Percentiles rank a stretch among this genome's conserved stretches.
These are phyloP conservation scores for Penstemon barbatus DNA, from an alignment of 257 asterid species.

Conservation along the genomic window DNA sequence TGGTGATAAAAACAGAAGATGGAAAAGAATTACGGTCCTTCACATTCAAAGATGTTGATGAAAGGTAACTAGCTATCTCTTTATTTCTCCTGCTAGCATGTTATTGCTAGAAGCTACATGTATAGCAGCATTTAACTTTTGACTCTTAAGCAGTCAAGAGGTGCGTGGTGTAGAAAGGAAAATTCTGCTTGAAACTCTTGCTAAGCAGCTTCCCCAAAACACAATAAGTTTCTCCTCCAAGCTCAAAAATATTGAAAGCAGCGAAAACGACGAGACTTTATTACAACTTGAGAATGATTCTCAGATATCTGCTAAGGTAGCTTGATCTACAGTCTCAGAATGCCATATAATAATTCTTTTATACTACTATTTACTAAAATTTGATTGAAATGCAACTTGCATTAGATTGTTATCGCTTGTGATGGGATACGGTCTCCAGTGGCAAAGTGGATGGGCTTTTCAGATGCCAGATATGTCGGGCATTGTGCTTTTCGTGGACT, in stretches of 20 bases:
- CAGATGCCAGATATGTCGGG: conserved; percentile 71
- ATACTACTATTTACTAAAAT: too few relatives aligned
- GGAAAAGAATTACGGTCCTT: conserved; percentile 73
- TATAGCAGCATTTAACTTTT: conserved; percentile 8
- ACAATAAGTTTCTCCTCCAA: conserved; percentile 73
- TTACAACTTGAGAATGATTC: conserved; percentile 60
- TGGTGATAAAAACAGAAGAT: conserved; percentile 65
- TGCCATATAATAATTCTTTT: not conserved
- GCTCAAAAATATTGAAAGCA: conserved; percentile 46
- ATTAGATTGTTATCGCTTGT: conserved; percentile 79
- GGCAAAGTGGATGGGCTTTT: conserved; percentile 89
- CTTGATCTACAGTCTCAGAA: conserved; percentile 4
- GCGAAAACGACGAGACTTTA: conserved; percentile 39
- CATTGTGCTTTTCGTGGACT: conserved; percentile 78
- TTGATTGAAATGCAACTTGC: not conserved
- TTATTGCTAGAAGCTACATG: not conserved
- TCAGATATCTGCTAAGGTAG: conserved; percentile 72
- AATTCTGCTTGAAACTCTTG: conserved; percentile 67
- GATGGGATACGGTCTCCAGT: conserved; percentile 90
- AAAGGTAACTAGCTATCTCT: conserved; percentile 48
- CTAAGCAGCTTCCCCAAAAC: conserved; percentile 55
- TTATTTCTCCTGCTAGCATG: conserved; percentile 15
- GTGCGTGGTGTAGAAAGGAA: conserved; percentile 90
- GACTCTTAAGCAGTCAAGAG: conserved; percentile 68
- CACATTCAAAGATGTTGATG: conserved; percentile 72